Evolutionary conservation across 2,329 filamentous ascomycete genomes (phyloP), one percentile per base, ranked within the genome.

Genomic region (Fusarium sp.): DNA sequence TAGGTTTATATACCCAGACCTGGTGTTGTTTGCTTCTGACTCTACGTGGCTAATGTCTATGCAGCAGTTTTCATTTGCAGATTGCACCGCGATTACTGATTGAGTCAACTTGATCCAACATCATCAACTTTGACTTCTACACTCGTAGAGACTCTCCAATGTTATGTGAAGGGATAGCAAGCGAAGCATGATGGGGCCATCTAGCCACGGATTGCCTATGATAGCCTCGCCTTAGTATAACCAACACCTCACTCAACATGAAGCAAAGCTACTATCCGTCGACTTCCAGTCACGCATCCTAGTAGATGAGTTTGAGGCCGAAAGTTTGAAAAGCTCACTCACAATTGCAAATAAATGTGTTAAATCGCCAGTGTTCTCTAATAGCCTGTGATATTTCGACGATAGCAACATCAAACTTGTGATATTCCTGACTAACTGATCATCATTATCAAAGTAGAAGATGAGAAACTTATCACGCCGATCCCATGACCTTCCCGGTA

Each of bases 231-330:
- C n/a, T n/a, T n/a, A n/a, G n/a, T n/a, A n/a, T n/a, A n/a, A n/a
- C n/a, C n/a, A n/a, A n/a, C n/a, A n/a, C n/a, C n/a, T n/a, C n/a
- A 36, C n/a, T 16, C 14, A 36, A 36, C 4, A 16, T 13, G 4
- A 16, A 4, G 9, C 18, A 13, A 7, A 1, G 5, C 1, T 4
- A 7, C 10, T 7, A 14, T 23, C 0, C 6, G 4, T 16, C 14
- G 20, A 9, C 14, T 46, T 27, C 5, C 4, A 7, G 23, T 11
- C n/a, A 27, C 6, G 3, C 14, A 11, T n/a, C 7, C 8, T n/a
- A 25, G 4, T 11, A 27, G 14, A 46, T 11, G 5, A 6, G 2
- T 46, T 27, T 27, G 2, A 9, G 3, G 14, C 14, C 2, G 3
- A 46, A n/a, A 3, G 14, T 11, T 27, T 11, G 23, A 11, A 4